Evolutionary conservation across 345 rosid species (phyloP), one percentile per base, ranked within the genome.

Genomic region (Chamaenerion angustifolium): DNA sequence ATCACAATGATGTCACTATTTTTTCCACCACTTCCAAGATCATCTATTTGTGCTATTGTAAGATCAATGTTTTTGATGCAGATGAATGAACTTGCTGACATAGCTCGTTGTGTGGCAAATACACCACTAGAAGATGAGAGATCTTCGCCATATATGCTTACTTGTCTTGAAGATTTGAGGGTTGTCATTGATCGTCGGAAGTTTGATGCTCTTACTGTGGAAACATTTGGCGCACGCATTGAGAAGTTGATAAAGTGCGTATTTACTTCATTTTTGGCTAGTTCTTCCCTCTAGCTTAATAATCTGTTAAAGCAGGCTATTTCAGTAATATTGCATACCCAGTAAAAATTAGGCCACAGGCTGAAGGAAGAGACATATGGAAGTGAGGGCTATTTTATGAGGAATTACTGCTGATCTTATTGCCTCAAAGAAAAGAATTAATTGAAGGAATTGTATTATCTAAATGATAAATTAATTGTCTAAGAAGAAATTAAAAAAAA

Each of bases 1-100:
- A 31, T 31, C 7, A 5, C 1, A 7, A 7, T 31, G 7, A 31
- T 31, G 8, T 8, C 10, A 31, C 7, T 7, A 5, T 4, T 31
- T 31, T 31, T 31, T 31, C 37, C 37, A 31, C 37, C 37, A 31
- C 37, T 31, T 31, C 37, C 37, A 31, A 31, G 10, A 31, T 12
- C 18, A 50, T 50, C 54, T 50, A 31, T 31, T 16, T 40, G 16
- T 45, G 42, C 53, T 44, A 27, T 41, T 19, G 59, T 58, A 19
- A 62, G 62, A 53, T 57, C 70, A 48, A 61, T 65, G 8, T 37
- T 40, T 10, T 23, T 67, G 46, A 52, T 52, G 78, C 88, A 93
- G 99, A 83, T 93, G 81, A 79, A 56, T 73, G 99, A 93, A 64
- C 96, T 93, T 71, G 96, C 88, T 42, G 96, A 93, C 73, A 82